Conservation (phyloP, 106 monocot genomes). For the Acorus gramineus region DNA sequence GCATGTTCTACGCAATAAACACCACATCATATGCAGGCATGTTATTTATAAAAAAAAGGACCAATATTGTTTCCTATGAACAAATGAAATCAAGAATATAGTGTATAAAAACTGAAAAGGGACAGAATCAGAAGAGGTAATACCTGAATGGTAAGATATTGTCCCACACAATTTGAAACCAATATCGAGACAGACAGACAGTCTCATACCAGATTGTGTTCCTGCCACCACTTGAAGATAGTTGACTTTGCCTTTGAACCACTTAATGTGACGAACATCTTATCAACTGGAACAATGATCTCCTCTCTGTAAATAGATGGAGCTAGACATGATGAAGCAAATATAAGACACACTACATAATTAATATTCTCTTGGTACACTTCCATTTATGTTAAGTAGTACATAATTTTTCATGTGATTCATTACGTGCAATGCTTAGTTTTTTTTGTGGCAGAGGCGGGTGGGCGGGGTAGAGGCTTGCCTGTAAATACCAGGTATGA, state of each 20-base stretch:
- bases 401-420: too few species aligned
- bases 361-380: too few species aligned
- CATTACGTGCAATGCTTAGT: too few species aligned
- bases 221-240: slow-evolving; percentile 23
- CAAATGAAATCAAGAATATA: too few species aligned
- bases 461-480: neutral
- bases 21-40: too few species aligned
- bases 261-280: slow-evolving; percentile 39
- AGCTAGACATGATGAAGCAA: neutral
- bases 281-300: slow-evolving; percentile 36
- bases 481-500: slow-evolving; percentile 31
- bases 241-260: slow-evolving; percentile 22
- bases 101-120: too few species aligned
- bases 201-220: slow-evolving; percentile 14
- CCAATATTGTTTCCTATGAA: too few species aligned
- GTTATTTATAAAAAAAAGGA: too few species aligned
- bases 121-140: too few species aligned
- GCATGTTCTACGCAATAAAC: slow-evolving; percentile 25
- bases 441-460: too few species aligned
- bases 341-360: too few species aligned
- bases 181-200: slow-evolving; percentile 7
- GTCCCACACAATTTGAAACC: slow-evolving; percentile 49
- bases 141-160: slow-evolving; percentile 51
- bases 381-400: too few species aligned
- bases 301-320: slow-evolving; percentile 30